A percentile compares a stretch with the other conserved stretches of the same genome.
These are phyloP conservation scores for Xerocomellus intermedius DNA, from an alignment of 768 basidiomycete genomes.

Conservation along the genomic window DNA sequence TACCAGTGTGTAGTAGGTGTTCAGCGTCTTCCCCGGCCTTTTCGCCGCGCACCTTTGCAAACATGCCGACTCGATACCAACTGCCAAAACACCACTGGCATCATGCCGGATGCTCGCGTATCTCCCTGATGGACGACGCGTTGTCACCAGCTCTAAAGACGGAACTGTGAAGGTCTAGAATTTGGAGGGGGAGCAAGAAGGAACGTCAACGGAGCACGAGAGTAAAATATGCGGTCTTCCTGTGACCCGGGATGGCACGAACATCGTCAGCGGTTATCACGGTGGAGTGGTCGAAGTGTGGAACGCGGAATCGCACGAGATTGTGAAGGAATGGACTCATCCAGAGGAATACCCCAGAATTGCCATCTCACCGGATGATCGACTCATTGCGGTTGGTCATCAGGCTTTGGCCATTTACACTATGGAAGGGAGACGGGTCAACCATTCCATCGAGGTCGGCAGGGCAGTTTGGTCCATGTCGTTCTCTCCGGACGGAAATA, in stretches of 20 bases:
- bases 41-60: neutral
- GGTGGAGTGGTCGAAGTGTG: neutral
- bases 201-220: neutral
- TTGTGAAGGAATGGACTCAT: neutral
- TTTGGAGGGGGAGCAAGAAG: neutral
- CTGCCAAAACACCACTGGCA: too few species aligned
- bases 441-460: neutral
- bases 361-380: constrained; percentile 2
- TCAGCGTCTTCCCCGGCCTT: too few species aligned
- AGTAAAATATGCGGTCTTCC: accelerated
- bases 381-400: neutral
- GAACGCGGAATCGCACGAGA: neutral
- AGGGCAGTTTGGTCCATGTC: neutral
- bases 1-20: too few species aligned
- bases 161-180: neutral
- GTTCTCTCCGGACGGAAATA: constrained; percentile 2
- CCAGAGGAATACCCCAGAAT: accelerated
- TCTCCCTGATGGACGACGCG: neutral
- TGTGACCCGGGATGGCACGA: neutral
- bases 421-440: neutral
- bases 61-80: neutral
- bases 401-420: too few species aligned
- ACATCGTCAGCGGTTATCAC: neutral
- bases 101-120: neutral
- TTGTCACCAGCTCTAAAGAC: neutral